phyloP scores from a whole-genome alignment of 441 rosid genomes.

The Heliophila coronopifolia region DNA sequence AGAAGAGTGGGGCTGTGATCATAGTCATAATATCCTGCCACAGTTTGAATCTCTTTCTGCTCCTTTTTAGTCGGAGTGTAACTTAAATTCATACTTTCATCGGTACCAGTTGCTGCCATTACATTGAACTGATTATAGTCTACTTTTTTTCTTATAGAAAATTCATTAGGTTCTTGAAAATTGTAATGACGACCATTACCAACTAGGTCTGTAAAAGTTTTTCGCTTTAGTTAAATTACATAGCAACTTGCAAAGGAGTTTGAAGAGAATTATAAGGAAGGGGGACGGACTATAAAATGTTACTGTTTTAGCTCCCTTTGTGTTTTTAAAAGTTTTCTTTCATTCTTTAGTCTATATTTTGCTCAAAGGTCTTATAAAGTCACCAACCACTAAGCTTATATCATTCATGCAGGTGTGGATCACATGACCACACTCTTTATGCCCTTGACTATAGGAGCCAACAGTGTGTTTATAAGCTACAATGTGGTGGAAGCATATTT shows the following conservation, averaged over 20 bases:
- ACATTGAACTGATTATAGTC: neutral
- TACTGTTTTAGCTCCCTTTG: neutral
- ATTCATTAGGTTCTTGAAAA: neutral
- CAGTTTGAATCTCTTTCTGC: neutral
- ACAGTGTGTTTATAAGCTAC: conserved; percentile 57
- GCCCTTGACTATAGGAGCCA: conserved; percentile 73
- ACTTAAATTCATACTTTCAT: conserved; percentile 1
- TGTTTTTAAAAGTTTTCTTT: conserved; percentile 10
- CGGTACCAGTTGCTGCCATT: neutral
- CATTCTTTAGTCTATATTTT: neutral
- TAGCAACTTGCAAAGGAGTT: neutral
- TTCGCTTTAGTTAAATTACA: neutral
- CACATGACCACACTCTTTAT: conserved; percentile 78
- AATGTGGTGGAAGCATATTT: conserved; percentile 85
- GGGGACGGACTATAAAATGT: neutral
- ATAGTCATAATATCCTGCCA: neutral
- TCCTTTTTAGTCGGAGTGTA: neutral
- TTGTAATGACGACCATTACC: neutral
- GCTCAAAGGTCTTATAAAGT: neutral
- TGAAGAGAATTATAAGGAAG: conserved; percentile 9
- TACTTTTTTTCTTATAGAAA: neutral
- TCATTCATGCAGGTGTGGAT: conserved; percentile 75
- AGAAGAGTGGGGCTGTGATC: neutral
- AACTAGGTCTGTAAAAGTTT: neutral
- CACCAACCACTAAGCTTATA: conserved; percentile 1